These are phyloP conservation scores for Arthrocladium fulminans DNA, from an alignment of 2,329 filamentous ascomycete genomes.

Conservation along the genomic window DNA sequence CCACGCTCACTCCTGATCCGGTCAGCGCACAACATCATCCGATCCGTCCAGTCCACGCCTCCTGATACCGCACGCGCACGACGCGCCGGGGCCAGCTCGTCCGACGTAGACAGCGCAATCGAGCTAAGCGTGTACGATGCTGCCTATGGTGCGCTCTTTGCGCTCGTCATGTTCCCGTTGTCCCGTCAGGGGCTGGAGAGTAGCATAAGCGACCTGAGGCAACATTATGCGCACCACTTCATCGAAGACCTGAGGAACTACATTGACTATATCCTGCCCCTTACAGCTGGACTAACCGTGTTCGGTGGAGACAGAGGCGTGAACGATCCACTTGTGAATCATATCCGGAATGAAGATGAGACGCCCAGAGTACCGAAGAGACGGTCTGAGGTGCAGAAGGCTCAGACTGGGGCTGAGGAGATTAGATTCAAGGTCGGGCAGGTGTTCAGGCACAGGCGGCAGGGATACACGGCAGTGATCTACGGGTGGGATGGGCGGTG, in stretches of 20 bases:
- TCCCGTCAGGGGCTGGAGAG: slow-evolving; percentile 45
- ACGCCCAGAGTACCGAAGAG: slow-evolving; percentile 26
- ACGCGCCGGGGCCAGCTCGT: slow-evolving; percentile 35
- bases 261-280: slow-evolving; percentile 56
- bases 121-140: slow-evolving; percentile 33
- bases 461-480: slow-evolving; percentile 70
- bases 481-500: slow-evolving; percentile 72
- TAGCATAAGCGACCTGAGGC: slow-evolving; percentile 55
- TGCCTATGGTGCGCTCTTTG: slow-evolving; percentile 67
- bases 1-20: slow-evolving; percentile 63
- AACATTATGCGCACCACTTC: slow-evolving; percentile 55
- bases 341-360: slow-evolving; percentile 48
- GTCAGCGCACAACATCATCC: slow-evolving; percentile 71
- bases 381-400: slow-evolving; percentile 29
- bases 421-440: slow-evolving; percentile 68
- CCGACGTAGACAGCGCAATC: slow-evolving; percentile 30
- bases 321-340: slow-evolving; percentile 40
- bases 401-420: slow-evolving; percentile 24
- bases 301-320: slow-evolving; percentile 40
- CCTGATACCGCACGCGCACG: slow-evolving; percentile 38
- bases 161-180: slow-evolving; percentile 48
- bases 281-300: slow-evolving; percentile 41
- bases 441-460: slow-evolving; percentile 73
- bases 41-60: slow-evolving; percentile 43
- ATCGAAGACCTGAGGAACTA: slow-evolving; percentile 65